These are phyloP conservation scores for Fusarium sp. DNA, from an alignment of 2,329 filamentous ascomycete species.

Conservation along the genomic window DNA sequence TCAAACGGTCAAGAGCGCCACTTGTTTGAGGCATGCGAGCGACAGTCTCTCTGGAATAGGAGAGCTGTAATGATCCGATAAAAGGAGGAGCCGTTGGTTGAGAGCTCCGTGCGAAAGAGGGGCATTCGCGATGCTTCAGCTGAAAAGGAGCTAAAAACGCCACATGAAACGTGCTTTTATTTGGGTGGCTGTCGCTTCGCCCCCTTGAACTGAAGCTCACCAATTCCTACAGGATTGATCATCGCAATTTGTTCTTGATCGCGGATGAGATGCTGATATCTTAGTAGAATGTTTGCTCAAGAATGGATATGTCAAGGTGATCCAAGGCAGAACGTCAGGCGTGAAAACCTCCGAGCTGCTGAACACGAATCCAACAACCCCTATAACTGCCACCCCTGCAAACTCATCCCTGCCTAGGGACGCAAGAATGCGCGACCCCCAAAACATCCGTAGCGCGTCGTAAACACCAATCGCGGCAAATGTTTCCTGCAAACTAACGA, in stretches of 20 bases:
- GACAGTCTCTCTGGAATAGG: not conserved
- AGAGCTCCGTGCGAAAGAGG: constrained; percentile 1
- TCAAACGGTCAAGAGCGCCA: constrained; percentile 11
- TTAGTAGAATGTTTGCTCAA: no score
- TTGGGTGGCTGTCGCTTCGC: constrained; percentile 13
- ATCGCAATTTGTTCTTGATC: not conserved
- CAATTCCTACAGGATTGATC: not conserved
- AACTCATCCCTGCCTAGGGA: not conserved
- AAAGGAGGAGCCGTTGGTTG: not conserved
- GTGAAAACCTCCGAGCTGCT: not conserved
- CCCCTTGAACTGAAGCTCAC: constrained; percentile 2
- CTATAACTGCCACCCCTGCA: not conserved
- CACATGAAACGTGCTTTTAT: constrained; percentile 21
- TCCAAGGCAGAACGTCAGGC: not conserved
- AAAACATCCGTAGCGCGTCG: not conserved
- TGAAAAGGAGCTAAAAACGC: constrained; percentile 27
- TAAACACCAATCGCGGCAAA: not conserved
- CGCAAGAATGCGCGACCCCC: not conserved
- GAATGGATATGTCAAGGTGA: not conserved
- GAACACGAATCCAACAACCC: not conserved
- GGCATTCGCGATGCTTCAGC: not conserved
- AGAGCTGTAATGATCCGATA: not conserved
- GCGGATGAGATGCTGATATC: not conserved
- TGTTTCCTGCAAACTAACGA: not conserved
- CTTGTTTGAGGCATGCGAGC: not conserved